Evolutionary conservation across 129 eudicot genomes (phyloP).

Genomic region (Escallonia rubra): DNA sequence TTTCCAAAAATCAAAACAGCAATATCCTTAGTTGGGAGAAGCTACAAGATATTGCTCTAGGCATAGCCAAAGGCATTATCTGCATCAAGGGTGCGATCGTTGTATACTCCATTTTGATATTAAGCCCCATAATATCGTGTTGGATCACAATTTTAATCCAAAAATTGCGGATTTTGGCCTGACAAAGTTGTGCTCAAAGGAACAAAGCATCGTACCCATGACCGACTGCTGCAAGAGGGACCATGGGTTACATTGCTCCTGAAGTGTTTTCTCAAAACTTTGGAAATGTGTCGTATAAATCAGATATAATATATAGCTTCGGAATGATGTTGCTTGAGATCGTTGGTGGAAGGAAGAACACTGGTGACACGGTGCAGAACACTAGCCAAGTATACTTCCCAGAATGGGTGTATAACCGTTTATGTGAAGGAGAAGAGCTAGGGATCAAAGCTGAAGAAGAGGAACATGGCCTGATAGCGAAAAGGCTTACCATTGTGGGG

Average conservation of each 20-base stretch:
- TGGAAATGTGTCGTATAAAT: conserved; percentile 29
- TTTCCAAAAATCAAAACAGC: conserved; percentile 2
- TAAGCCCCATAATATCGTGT: conserved; percentile 34
- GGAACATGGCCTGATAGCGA: neutral
- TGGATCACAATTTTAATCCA: conserved; percentile 32
- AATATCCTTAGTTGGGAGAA: conserved; percentile 28
- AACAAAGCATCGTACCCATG: conserved; percentile 17
- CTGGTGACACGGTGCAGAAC: neutral
- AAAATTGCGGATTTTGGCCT: conserved; percentile 39
- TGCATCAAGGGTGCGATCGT: conserved; percentile 35
- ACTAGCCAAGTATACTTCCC: conserved; percentile 21
- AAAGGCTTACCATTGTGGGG: conserved; percentile 13
- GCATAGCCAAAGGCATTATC: conserved; percentile 40
- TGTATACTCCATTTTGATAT: conserved; percentile 40
- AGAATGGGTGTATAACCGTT: conserved; percentile 7
- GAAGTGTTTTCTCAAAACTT: conserved; percentile 33
- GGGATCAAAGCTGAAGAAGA: neutral
- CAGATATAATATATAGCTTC: conserved; percentile 27
- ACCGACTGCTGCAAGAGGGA: conserved; percentile 23
- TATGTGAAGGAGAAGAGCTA: conserved; percentile 8
- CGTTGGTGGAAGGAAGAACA: conserved; percentile 23
- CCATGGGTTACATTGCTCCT: conserved; percentile 36
- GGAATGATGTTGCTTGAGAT: conserved; percentile 35
- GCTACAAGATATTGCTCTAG: conserved; percentile 22
- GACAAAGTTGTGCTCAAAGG: conserved; percentile 27